Base-by-base conservation (phyloP, 1,284 basidiomycete genomes). In the Tylopilus microsporus region DNA sequence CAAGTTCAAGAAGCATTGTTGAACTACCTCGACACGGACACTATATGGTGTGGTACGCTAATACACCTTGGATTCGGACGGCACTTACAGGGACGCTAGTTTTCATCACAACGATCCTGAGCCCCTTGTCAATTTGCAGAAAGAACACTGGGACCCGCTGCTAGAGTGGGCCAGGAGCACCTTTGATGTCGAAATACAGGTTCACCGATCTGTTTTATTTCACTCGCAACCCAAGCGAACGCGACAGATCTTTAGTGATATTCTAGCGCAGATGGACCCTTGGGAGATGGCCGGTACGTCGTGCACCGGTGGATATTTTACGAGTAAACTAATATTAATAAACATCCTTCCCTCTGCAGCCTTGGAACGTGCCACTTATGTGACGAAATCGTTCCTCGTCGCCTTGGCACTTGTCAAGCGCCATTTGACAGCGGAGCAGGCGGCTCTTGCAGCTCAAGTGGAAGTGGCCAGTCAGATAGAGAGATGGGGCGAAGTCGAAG, bases 401-500 rank as follows among this genome's bases (percentile, higher is more conserved):
- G 90, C 83, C 0, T 76, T 99, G 21, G 95, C 91, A 2, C 80
- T 99, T 16, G 83, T 96, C 32, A 84, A 85, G 66, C 85, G 85
- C 41, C 82, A 81, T 56, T 72, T 97, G 47, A 85, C 82, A 3
- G 91, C 88, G 1, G 91, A 99, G 65, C 79, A 94, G 69, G 96
- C 97, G 2, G 84, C 93, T 1, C 75, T 86, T 55, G 93, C 91
- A 0, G 84, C 93, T 6, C 89, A 92, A 60, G 96, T 97, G 10
- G 97, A 99, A 74, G 95, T 99, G 0, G 82, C 87, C 60, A 94
- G 91, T 69, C 97, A 99, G 75, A 98, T 98, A 62, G 85, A 96
- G 73, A 81, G 86, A 53, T 99, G 97, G 97, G 97, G 97, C 30
- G 94, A 97, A 75, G 97, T 99, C 0, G 97, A 99, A 78, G 97